Evolutionary conservation across 2,329 filamentous ascomycete genomes (phyloP).

Genomic region (Phoma sp.): DNA sequence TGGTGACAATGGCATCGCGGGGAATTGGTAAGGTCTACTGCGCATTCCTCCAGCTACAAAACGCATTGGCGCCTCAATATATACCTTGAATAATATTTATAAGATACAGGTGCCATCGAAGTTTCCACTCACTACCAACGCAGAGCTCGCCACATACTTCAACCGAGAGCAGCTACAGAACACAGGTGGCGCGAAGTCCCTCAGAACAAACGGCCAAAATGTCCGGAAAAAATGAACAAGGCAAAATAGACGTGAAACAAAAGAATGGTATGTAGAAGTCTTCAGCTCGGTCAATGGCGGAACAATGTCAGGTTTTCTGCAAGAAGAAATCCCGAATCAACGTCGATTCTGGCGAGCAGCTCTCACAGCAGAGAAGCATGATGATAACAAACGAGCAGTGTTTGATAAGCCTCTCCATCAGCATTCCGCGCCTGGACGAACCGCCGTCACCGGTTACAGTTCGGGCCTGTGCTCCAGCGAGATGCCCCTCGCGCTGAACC

Average conservation of each 20-base stretch:
- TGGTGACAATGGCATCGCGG: conserved; percentile 12
- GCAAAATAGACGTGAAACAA: conserved; percentile 33
- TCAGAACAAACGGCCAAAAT: background rate
- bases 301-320: no score
- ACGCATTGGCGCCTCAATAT: background rate
- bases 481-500: conserved; percentile 57
- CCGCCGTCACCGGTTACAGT: conserved; percentile 13
- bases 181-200: no score
- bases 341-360: no score
- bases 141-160: background rate
- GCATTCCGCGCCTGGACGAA: conserved; percentile 17
- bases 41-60: conserved; percentile 5
- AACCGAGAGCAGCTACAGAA: no score
- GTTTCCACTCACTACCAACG: background rate
- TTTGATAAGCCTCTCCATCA: conserved; percentile 34
- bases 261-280: conserved; percentile 28
- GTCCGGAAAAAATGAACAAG: conserved; percentile 21
- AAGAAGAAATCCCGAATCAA: no score
- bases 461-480: conserved; percentile 26
- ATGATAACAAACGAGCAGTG: conserved; percentile 17
- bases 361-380: no score
- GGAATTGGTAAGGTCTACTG: conserved; percentile 7
- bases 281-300: background rate
- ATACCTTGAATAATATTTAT: background rate
- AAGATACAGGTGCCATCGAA: background rate